Base-by-base conservation (phyloP, 495 filamentous ascomycete species). In the Xylaria grammica region DNA sequence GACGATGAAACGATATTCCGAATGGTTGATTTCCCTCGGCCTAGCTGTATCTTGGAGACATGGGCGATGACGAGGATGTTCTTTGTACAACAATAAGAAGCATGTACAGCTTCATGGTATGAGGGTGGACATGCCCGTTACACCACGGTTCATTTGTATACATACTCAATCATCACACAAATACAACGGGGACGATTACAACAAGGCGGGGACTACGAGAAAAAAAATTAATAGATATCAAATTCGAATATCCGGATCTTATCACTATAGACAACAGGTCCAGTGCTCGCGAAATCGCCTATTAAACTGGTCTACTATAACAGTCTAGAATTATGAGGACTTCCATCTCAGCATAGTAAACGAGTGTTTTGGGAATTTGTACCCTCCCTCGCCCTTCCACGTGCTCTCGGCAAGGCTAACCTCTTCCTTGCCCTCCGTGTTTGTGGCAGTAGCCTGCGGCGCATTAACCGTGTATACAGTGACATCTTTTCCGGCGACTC, bases 281-380 rank as follows among this genome's bases (percentile, higher is more conserved):
- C 26, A 45, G 26, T 32, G 10, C 26, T 22, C 19, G n/a, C 13
- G 10, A 58, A 36, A 36, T 48, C n/a, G 44, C 10, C 48, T 20
- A 45, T 24, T 34, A 20, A n/a, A 55, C 52, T n/a, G 27, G 32
- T n/a, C 15, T 22, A 40, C 34, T n/a, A 38, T 27, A 42, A 54
- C 34, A 42, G 34, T 24, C 52, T 27, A 24, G 9, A 53, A 36
- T 53, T 70, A 66, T 62, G 81, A 81, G 10, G 79, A 76, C 73
- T 86, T 86, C 89, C 89, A 92, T 65, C 87, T 73, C 68, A 91
- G 69, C 68, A 92, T 69, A 9, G 87, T 90, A 36, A 92, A 77
- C 0, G 87, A 87, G 65, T 87, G 85, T 75, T 86, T 90, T 0
- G 77, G 75, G 75, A 93, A 93, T 2, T 73, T 78, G 68, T 85